phyloP scores from a whole-genome alignment of 352 stramenopile genomes.

The Globisporangium nunn region DNA sequence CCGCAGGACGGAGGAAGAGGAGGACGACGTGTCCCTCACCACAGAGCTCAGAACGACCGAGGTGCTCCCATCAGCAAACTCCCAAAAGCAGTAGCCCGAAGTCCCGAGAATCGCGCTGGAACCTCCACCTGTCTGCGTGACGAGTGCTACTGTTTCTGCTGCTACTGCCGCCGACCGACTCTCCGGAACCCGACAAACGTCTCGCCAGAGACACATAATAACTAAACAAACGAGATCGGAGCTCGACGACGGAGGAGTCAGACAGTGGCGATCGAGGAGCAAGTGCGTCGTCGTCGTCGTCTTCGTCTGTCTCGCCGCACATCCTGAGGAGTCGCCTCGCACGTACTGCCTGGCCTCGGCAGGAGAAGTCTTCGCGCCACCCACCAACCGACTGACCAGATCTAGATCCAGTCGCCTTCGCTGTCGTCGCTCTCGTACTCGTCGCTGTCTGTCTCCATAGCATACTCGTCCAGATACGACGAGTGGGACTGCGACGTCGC shows the following conservation, averaged over 20 bases:
- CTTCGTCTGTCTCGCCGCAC: background rate
- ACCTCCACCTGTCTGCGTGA: too few species aligned
- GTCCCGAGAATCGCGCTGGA: too few species aligned
- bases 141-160: background rate
- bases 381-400: too few species aligned
- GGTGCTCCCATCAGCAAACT: too few species aligned
- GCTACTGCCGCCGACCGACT: background rate
- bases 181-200: background rate
- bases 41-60: too few species aligned
- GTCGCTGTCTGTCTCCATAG: conserved; percentile 40
- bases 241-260: background rate
- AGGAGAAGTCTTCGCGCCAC: too few species aligned
- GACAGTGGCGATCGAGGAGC: background rate
- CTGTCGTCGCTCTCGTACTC: conserved; percentile 53
- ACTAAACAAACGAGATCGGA: conserved; percentile 9
- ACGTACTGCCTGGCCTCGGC: too few species aligned
- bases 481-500: conserved; percentile 23
- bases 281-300: background rate
- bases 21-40: too few species aligned
- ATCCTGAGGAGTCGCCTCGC: too few species aligned
- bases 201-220: conserved; percentile 7
- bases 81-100: too few species aligned
- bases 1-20: too few species aligned
- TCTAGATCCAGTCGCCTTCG: conserved; percentile 74
- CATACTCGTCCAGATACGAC: conserved; percentile 27